Evolutionary conservation across 2,329 filamentous ascomycete species (phyloP).

Genomic region (Phaeophleospora eucalypticola): DNA sequence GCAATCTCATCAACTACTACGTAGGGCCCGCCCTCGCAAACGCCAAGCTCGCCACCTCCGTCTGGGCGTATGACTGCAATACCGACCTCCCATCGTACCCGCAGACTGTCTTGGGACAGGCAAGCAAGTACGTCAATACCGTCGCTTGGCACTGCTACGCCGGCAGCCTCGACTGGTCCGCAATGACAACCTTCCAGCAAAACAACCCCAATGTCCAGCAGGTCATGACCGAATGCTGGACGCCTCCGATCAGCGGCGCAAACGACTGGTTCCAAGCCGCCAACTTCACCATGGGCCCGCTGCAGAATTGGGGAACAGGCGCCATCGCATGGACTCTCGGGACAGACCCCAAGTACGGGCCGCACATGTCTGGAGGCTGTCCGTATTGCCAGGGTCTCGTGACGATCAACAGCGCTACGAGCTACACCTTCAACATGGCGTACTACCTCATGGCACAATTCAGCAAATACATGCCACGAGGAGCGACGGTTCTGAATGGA

Average conservation of each 20-base stretch:
- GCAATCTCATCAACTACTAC: conserved; percentile 14
- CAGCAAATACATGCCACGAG: conserved; percentile 17
- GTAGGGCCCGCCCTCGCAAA: conserved; percentile 16
- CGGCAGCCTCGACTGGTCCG: conserved; percentile 11
- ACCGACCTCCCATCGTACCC: conserved; percentile 17
- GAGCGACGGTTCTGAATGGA: conserved; percentile 10
- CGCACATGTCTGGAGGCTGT: conserved; percentile 16
- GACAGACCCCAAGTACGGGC: conserved; percentile 13
- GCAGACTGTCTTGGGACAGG: conserved; percentile 15
- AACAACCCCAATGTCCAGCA: conserved; percentile 15
- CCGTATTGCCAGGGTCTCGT: conserved; percentile 15
- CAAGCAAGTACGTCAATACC: conserved; percentile 15
- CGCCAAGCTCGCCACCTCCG: conserved; percentile 11
- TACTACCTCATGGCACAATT: conserved; percentile 24
- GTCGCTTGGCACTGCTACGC: conserved; percentile 24
- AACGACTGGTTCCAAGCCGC: conserved; percentile 16
- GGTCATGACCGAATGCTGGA: conserved; percentile 24
- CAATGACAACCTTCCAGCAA: conserved; percentile 14
- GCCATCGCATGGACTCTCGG: conserved; percentile 20
- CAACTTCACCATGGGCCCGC: conserved; percentile 18
- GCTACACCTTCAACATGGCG: conserved; percentile 16
- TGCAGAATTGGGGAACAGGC: conserved; percentile 21
- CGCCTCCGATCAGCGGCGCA: conserved; percentile 5
- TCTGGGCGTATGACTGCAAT: conserved; percentile 23
- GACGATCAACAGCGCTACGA: conserved; percentile 13